Base-by-base conservation (phyloP, 2,329 filamentous ascomycete genomes). In the Tolypocladium sp. region DNA sequence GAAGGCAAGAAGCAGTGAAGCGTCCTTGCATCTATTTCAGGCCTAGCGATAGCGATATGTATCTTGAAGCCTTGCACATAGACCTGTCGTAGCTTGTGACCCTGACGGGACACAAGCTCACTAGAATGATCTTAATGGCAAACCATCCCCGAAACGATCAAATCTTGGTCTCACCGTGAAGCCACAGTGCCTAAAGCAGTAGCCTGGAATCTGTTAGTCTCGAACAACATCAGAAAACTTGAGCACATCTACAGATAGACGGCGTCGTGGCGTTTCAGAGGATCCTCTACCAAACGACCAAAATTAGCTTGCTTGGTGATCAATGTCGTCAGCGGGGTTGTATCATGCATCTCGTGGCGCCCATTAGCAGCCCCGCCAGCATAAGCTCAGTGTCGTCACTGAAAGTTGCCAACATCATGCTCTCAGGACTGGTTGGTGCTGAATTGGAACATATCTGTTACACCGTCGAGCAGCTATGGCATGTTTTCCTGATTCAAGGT, bases 1-100 rank as follows among this genome's bases (percentile, higher is more conserved):
- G 74, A 75, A 52, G 69, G 64, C 35, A 76, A 73, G 63, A 77
- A 74, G 60, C 74, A 78, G 62, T 79, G 60, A 69, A n/a, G 33
- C 27, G 42, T 33, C 27, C 1, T 52, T 52, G 49, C 30, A 52
- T n/a, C 20, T 22, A 22, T 25, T 22, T 35, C 1, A 17, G n/a
- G 20, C 20, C 2, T 3, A 20, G 20, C 10, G 9, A 35, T 22
- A 13, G 25, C 49, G 49, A 33, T 17, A 20, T 20, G 5, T 51
- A 30, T 30, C 15, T 51, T 51, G 17, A 20, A 6, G 15, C 13
- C 25, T 20, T 49, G 2, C 46, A 10, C 1, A 51, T 30, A 20
- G 46, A 20, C 25, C 25, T 30, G 46, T 27, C 15, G 37, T 38
- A 38, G 37, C 13, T 38, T 17, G 46, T 25, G 8, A 30, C 4